Evolutionary conservation across 2,329 filamentous ascomycete species (phyloP).

Genomic region (Ceratocystis harringtonii): DNA sequence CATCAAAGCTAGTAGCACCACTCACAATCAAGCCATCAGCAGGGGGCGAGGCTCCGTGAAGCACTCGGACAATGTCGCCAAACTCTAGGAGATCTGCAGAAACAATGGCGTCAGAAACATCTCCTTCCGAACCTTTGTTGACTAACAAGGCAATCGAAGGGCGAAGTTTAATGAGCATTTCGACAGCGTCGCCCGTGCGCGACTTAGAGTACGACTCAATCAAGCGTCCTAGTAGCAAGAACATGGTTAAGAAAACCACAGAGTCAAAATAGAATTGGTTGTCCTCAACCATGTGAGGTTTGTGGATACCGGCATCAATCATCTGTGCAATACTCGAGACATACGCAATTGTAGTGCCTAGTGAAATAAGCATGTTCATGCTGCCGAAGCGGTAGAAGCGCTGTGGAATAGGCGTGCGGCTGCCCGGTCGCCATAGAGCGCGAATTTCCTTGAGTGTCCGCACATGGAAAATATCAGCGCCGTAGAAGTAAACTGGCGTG

Average conservation of each 20-base stretch:
- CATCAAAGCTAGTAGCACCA: slow-evolving; percentile 60
- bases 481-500: slow-evolving; percentile 76
- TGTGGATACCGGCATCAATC: slow-evolving; percentile 41
- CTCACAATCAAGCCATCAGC: slow-evolving; percentile 58
- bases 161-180: slow-evolving; percentile 60
- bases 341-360: slow-evolving; percentile 80
- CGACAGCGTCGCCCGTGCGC: slow-evolving; percentile 74
- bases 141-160: slow-evolving; percentile 63
- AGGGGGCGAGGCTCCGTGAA: slow-evolving; percentile 68
- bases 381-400: slow-evolving; percentile 87
- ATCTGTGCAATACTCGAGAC: slow-evolving; percentile 67
- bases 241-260: slow-evolving; percentile 81
- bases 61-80: slow-evolving; percentile 59
- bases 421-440: slow-evolving; percentile 62
- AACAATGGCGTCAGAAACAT: slow-evolving; percentile 28
- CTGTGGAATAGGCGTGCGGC: slow-evolving; percentile 54
- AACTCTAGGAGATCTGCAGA: slow-evolving; percentile 58
- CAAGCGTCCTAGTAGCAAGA: slow-evolving; percentile 59
- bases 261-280: slow-evolving; percentile 73
- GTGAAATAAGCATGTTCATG: slow-evolving; percentile 87
- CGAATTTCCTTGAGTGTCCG: slow-evolving; percentile 65
- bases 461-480: slow-evolving; percentile 70
- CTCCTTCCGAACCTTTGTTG: slow-evolving; percentile 28
- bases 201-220: slow-evolving; percentile 86
- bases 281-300: slow-evolving; percentile 28